Base-by-base conservation (phyloP, 345 rosid genomes). In the Salix brachista region DNA sequence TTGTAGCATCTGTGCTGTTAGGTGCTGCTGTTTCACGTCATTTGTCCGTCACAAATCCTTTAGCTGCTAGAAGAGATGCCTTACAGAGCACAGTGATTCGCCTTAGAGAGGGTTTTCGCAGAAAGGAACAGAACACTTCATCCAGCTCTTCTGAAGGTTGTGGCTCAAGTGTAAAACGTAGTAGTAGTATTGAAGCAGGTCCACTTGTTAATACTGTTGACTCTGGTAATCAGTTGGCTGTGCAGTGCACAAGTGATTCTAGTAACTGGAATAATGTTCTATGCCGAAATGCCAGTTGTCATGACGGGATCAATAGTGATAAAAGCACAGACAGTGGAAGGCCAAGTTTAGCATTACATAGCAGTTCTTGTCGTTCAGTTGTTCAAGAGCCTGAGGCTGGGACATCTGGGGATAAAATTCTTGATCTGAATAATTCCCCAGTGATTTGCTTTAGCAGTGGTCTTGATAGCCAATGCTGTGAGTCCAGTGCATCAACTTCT, bases 121-220 rank as follows among this genome's bases (percentile, higher is more conserved):
- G 90, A 82, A 96, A 92, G 80, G 99, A 93, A 68, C 97, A 89
- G 66, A 90, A 88, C 79, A 85, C 96, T 87, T 91, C 99, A 61
- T 94, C 99, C 66, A 87, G 98, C 81, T 96, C 99, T 78, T 96
- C 98, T 77, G 99, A 96, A 77, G 99, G 97, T 73, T 92, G 97
- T 88, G 98, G 99, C 67, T 96, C 97, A 80, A 96, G 98, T 78
- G 82, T 92, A 73, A 96, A 96, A 86, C 90, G 92, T 73, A 93
- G 98, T 79, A 89, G 98, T 77, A 94, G 95, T 64, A 92, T 87
- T 21, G 99, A 92, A 84, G 93, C 86, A 56, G 91, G 94, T 73
- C 97, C 89, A 65, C 86, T 87, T 75, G 85, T 85, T 79, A 88
- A 88, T 80, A 73, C 88, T 56, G 83, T 85, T 50, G 99, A 91